phyloP scores from a whole-genome alignment of 2,329 filamentous ascomycete species.

The Aspergillus pseudonomiae region DNA sequence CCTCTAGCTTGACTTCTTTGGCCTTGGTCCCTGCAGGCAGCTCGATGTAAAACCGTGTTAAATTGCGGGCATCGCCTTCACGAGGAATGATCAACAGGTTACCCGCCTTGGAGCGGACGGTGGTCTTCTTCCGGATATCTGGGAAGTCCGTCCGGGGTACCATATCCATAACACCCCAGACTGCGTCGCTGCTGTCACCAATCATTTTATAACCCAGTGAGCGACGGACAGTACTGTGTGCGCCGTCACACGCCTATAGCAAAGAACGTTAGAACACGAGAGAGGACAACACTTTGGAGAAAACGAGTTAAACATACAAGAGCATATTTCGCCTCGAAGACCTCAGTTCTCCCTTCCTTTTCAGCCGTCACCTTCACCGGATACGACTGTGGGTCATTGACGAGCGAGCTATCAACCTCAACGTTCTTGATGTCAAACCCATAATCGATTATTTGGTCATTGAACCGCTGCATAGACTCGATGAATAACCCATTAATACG shows the following conservation, averaged over 20 bases:
- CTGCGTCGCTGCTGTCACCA: conserved; percentile 59
- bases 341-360: conserved; percentile 44
- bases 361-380: conserved; percentile 50
- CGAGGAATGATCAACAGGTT: conserved; percentile 56
- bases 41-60: conserved; percentile 67
- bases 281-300: neutral
- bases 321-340: conserved; percentile 55
- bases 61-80: conserved; percentile 56
- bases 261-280: neutral
- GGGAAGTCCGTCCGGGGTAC: conserved; percentile 54
- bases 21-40: conserved; percentile 54
- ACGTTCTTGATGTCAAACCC: conserved; percentile 56
- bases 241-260: conserved; percentile 52
- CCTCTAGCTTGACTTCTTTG: conserved; percentile 55
- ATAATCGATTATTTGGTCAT: conserved; percentile 56
- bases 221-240: conserved; percentile 46
- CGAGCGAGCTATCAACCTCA: conserved; percentile 50
- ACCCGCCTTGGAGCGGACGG: conserved; percentile 50
- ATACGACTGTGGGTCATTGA: conserved; percentile 43
- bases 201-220: conserved; percentile 56
- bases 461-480: conserved; percentile 49
- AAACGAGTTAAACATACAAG: conserved; percentile 45
- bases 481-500: conserved; percentile 59
- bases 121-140: conserved; percentile 55
- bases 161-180: conserved; percentile 62